These are phyloP conservation scores for Plasmodium falciparum DNA, from an alignment of 169 alveolate genomes.

Conservation along the genomic window DNA sequence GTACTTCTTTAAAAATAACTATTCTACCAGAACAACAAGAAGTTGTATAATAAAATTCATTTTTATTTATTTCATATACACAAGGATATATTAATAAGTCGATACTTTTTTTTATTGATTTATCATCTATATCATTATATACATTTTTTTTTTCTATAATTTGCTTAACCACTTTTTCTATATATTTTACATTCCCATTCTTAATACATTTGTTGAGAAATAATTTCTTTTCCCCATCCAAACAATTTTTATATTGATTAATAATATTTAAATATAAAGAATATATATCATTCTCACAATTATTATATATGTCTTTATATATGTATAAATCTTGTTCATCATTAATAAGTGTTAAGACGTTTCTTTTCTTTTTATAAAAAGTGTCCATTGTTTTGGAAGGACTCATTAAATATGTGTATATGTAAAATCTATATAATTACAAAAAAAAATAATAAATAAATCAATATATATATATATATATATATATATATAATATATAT, in stretches of 20 bases:
- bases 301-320: conserved; percentile 31
- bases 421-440: not conserved
- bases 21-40: conserved; percentile 87
- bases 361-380: conserved; percentile 25
- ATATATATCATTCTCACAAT: conserved; percentile 27
- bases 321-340: conserved; percentile 2
- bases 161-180: conserved; percentile 29
- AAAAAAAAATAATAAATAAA: too few species aligned
- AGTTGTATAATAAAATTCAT: conserved; percentile 79
- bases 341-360: conserved; percentile 18
- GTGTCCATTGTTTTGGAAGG: conserved; percentile 15
- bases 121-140: conserved; percentile 61
- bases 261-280: conserved; percentile 40
- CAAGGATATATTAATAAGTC: conserved; percentile 81
- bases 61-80: conserved; percentile 68
- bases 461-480: too few species aligned
- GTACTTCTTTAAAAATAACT: conserved; percentile 72
- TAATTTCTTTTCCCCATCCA: not conserved
- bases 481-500: too few species aligned
- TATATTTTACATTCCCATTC: not conserved
- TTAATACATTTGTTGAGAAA: not conserved
- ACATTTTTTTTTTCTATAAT: conserved; percentile 36
- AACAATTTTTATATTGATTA: not conserved
- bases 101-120: conserved; percentile 83
- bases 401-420: not conserved